Conservation (phyloP, 495 filamentous ascomycete species). For the Pseudoneurospora amorphoporcata region DNA sequence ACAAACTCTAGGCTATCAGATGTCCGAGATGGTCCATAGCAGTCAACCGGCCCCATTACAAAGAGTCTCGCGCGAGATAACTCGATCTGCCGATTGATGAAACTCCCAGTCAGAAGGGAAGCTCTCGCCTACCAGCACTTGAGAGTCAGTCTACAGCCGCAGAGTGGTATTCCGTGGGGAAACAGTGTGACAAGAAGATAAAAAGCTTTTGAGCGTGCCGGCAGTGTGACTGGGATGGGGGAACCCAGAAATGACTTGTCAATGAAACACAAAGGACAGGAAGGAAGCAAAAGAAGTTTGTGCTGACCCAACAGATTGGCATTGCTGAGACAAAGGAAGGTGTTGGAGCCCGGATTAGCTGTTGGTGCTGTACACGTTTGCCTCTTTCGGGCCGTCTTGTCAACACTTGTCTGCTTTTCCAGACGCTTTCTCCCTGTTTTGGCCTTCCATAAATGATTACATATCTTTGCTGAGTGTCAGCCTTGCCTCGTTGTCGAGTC, state of each 20-base stretch:
- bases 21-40: neutral
- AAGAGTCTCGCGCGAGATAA: neutral
- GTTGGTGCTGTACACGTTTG: neutral
- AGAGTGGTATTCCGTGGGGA: neutral
- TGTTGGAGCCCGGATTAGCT: neutral
- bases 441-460: neutral
- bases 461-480: neutral
- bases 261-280: neutral
- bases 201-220: neutral
- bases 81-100: neutral
- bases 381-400: neutral
- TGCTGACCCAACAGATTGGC: neutral
- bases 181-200: neutral
- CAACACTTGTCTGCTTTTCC: neutral
- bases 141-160: neutral
- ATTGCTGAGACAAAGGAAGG: neutral
- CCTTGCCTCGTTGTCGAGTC: neutral
- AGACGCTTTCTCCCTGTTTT: neutral
- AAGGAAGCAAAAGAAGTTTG: neutral
- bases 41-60: neutral
- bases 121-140: neutral
- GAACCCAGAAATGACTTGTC: neutral
- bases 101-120: neutral
- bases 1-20: neutral
- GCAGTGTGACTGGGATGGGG: neutral